Conservation (phyloP, 2,329 filamentous ascomycete species). For the Aspergillus jensenii region DNA sequence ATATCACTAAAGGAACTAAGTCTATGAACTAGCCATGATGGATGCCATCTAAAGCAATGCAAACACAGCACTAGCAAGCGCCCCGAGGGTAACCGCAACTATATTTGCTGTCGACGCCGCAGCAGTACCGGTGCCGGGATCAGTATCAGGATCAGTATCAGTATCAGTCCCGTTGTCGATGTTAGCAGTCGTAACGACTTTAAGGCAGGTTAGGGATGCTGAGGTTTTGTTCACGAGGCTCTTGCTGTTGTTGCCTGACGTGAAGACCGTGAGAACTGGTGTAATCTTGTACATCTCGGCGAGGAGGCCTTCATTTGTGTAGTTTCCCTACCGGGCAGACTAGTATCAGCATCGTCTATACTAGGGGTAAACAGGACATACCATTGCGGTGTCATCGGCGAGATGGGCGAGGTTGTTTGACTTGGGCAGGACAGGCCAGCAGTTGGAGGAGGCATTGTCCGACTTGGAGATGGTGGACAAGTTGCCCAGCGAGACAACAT, state of each 20-base stretch:
- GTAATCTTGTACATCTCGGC: constrained; percentile 17
- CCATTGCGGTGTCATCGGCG: neutral
- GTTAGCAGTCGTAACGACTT: constrained; percentile 10
- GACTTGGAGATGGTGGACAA: neutral
- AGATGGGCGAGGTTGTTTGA: constrained; percentile 8
- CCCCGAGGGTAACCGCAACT: neutral
- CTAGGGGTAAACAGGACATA: neutral
- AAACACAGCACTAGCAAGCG: neutral
- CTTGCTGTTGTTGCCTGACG: neutral
- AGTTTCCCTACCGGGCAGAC: constrained; percentile 1
- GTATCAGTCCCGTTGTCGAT: neutral
- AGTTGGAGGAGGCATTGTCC: constrained; percentile 4
- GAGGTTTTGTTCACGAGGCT: constrained; percentile 12
- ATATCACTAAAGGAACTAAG: too few relatives aligned
- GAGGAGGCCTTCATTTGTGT: neutral
- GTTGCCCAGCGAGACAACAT: constrained; percentile 4
- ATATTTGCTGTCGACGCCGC: neutral
- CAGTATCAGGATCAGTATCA: neutral
- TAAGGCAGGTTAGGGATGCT: constrained; percentile 19
- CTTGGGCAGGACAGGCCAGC: constrained; percentile 17
- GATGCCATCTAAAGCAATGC: neutral
- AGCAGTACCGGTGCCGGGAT: neutral
- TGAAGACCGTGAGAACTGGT: constrained; percentile 16
- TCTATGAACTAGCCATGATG: too few relatives aligned
- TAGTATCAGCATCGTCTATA: neutral